Base-by-base conservation (phyloP, 2,329 filamentous ascomycete species). In the Mariannaea sp. region DNA sequence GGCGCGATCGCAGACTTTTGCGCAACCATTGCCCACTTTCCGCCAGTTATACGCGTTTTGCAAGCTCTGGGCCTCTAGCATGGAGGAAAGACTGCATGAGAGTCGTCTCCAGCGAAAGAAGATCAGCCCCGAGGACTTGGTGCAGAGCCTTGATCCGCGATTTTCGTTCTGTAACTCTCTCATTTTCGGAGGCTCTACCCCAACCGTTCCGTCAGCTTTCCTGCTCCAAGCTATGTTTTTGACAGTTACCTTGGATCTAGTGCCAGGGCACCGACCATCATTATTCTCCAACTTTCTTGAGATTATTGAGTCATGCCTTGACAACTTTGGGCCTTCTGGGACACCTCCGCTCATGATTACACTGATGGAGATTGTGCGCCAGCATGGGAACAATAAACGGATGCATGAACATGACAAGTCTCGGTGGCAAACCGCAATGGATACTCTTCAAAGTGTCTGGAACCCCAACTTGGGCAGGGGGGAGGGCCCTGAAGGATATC, bases 1-100 rank as follows among this genome's bases (percentile, higher is more conserved):
- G 17, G 38, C 62, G 35, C 41, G 54, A 22, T 44, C 55, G 7
- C 24, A 46, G 14, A 58, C 58, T 20, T 53, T 35, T 19, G 58
- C 61, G 14, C 72, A 75, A 29, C 69, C 73, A 4, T 50, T 75
- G n/a, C 71, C 68, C 32, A 74, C 71, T 1, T 75, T 78, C 51
- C 76, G 74, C 49, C 75, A 77, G 54, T 61, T 78, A 2, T 73
- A 71, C 54, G 60, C 67, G 4, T 72, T 78, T 30, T 68, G 72
- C 46, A 69, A 68, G 51, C 65, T 73, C 7, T 67, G 75, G 45
- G 62, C 66, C 7, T 39, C 55, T 13, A 65, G 58, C 45, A 59
- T 65, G 60, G 56, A 61, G 47, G 48, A 58, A 24, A 51, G 48
- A 27, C 12, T 60, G 30, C 56, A 59, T 43, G 48, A 56, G 43